Base-by-base conservation (phyloP, 352 stramenopile genomes). In the Thraustotheca clavata region DNA sequence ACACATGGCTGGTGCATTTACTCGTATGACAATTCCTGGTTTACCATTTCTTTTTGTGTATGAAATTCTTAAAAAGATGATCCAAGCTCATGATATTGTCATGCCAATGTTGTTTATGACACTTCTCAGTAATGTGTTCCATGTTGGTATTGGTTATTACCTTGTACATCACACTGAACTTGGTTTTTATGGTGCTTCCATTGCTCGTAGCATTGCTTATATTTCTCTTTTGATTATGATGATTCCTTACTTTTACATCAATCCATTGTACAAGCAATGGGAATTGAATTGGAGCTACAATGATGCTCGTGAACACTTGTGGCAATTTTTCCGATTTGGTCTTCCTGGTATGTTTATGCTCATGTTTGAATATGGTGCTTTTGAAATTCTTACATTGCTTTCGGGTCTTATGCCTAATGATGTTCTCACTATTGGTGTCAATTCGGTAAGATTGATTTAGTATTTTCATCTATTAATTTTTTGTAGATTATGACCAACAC, bases 41-140 rank as follows among this genome's bases (percentile, higher is more conserved):
- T 72, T 93, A 20, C 88, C 87, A 26, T 89, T 85, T 48, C 61
- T 93, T 32, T 96, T 81, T 57, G 66, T 79, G 0, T 96, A 94
- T 62, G 86, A 96, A 71, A 62, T 95, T 47, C 59, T 95, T 46
- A 80, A 87, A 59, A 95, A 95, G 68, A 57, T 95, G 1, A 76
- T 88, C 22, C 84, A 96, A 70, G 83, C 88, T 26, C 77, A 91
- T 65, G 91, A 93, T 46, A 72, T 95, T 40, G 79, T 91, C 12
- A 43, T 69, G 27, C 88, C 88, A 3, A 91, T 96, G 83, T 75
- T 95, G 22, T 74, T 73, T 8, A 87, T 92, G 43, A 77, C 80
- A 4, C 66, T 91, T 5, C 39, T 87, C 27, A 83, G 77, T 69
- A 92, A 93, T 48, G 14, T 94, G 9, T 73, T 95, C 49, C 91